Base-by-base conservation (phyloP, 179 eudicot species). In the Carnegiea gigantea region DNA sequence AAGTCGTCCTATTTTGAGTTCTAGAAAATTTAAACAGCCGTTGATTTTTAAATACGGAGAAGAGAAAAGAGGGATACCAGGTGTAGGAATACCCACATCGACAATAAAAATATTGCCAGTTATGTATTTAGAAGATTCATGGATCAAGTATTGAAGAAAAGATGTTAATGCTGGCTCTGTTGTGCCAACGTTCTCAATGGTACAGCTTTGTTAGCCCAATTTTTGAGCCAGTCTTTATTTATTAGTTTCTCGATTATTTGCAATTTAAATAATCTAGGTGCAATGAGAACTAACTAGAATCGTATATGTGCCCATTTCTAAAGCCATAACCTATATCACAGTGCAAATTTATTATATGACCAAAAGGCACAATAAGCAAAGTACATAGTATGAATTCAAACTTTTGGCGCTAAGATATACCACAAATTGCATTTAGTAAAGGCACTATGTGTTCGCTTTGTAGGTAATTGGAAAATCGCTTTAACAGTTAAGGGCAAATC, bases 151-250 rank as follows among this genome's bases (percentile, higher is more conserved):
- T 36, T 91, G 85, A n/a, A 89, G 87, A 2, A 93, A 83, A 26
- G 95, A 89, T n/a, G 93, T 93, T 65, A 91, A 78, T 30, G 92
- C 97, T 2, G 95, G 97, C 71, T 93, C 86, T 9, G 85, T 40
- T 43, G 89, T 83, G 59, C 93, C 72, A 7, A 77, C 36, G 84
- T 77, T 82, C 68, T 79, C 43, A 92, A 77, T 49, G 93, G 95
- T 23, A 86, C 77, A 0, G 82, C 86, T 83, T 38, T 89, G 78
- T 9, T 9, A 38, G 85, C 84, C 4, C 86, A 84, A 15, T 82
- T 87, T 28, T 82, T 79, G 11, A 90, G 77, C 95, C 95, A 90
- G 15, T 88, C 85, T 67, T 88, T 92, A 68, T 83, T 77, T 83
- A 90, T 54, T 1, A 90, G 89, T 54, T 54, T 79, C 79, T 87